Conservation (phyloP, 495 filamentous ascomycete genomes). For the Jackrogersella multiformis region DNA sequence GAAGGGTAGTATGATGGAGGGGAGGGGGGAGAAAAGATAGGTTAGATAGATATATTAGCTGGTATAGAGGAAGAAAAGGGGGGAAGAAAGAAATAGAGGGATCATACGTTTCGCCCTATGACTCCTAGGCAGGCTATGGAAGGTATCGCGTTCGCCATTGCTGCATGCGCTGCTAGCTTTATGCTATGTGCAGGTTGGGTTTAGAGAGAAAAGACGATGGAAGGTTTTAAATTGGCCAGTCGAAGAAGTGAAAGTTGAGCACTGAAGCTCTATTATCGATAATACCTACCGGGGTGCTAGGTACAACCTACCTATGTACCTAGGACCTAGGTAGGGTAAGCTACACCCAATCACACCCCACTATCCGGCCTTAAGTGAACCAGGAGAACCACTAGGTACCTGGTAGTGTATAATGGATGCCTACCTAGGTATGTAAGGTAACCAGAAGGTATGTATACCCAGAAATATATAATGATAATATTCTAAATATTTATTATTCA, state of each 20-base stretch:
- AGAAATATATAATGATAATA: neutral
- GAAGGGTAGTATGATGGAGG: neutral
- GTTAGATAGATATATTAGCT: neutral
- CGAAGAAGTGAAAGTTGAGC: slow-evolving; percentile 4
- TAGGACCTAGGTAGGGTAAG: too few species aligned
- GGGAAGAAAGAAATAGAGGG: slow-evolving; percentile 15
- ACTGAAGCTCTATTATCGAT: slow-evolving; percentile 34
- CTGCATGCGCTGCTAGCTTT: slow-evolving; percentile 18
- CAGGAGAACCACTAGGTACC: neutral
- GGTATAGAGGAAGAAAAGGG: neutral
- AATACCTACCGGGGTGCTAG: slow-evolving; percentile 8
- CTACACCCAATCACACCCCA: slow-evolving; percentile 17
- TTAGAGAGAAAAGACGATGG: neutral
- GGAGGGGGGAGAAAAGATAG: neutral
- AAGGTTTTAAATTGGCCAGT: neutral
- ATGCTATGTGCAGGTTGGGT: neutral
- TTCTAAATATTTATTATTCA: neutral
- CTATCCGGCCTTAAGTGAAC: slow-evolving; percentile 1
- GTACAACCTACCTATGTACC: too few species aligned
- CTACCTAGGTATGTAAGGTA: too few species aligned
- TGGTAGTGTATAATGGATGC: neutral
- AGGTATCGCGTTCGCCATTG: slow-evolving; percentile 64
- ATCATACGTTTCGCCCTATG: slow-evolving; percentile 87
- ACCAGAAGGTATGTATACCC: neutral
- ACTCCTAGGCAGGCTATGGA: slow-evolving; percentile 91